phyloP scores from a whole-genome alignment of 495 filamentous ascomycete species.

The Hypoxylon fuscum region DNA sequence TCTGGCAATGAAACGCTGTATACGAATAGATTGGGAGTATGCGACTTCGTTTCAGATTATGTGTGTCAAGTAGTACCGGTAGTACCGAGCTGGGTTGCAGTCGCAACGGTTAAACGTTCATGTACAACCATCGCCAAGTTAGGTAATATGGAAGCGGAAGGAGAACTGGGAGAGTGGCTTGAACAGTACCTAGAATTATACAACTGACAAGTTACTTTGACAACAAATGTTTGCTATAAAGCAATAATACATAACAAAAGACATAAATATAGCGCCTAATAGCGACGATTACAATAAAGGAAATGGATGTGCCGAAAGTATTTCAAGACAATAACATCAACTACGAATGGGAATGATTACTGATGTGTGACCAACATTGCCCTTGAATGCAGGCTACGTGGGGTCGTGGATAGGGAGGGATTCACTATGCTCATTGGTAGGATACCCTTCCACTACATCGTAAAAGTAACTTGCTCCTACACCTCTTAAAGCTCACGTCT shows the following conservation, averaged over 20 bases:
- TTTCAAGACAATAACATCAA: not conserved
- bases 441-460: not conserved
- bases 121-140: constrained; percentile 1
- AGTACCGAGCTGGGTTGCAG: constrained; percentile 5
- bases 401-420: not conserved
- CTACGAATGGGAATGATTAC: not conserved
- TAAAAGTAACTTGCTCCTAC: not conserved
- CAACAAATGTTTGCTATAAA: too few relatives aligned
- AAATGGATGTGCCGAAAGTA: not conserved
- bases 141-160: constrained; percentile 1
- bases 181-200: too few relatives aligned
- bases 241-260: too few relatives aligned
- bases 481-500: not conserved
- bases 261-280: too few relatives aligned
- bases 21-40: constrained; percentile 22
- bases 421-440: not conserved
- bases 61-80: constrained; percentile 15
- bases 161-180: too few relatives aligned
- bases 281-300: too few relatives aligned
- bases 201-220: too few relatives aligned
- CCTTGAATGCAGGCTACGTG: constrained; percentile 1
- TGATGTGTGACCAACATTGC: not conserved
- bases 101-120: constrained; percentile 20
- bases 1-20: constrained; percentile 15
- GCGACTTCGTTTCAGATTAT: constrained; percentile 36